These are phyloP conservation scores for Nectriaceae sp. DNA, from an alignment of 2,329 filamentous ascomycete genomes.

Conservation along the genomic window DNA sequence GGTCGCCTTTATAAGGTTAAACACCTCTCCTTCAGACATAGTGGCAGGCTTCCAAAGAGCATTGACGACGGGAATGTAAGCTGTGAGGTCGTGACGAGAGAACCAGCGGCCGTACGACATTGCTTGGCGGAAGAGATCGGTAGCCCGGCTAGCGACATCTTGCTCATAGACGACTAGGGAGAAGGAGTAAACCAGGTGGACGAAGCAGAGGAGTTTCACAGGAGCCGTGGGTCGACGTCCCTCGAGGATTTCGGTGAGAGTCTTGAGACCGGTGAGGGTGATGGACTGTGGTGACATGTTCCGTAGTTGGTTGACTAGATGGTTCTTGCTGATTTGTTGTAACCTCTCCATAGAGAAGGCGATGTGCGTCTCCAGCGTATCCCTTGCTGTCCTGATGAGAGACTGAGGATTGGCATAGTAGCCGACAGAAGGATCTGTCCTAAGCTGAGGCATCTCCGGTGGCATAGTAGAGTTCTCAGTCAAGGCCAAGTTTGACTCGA, in stretches of 20 bases:
- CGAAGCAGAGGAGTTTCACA: conserved; percentile 50
- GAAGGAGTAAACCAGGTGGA: conserved; percentile 54
- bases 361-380: conserved; percentile 48
- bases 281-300: conserved; percentile 41
- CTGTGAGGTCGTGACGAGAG: conserved; percentile 33
- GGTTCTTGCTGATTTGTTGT: conserved; percentile 40
- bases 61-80: conserved; percentile 46
- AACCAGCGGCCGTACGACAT: conserved; percentile 46
- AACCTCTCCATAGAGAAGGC: conserved; percentile 47
- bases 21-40: conserved; percentile 32
- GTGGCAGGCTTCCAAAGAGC: conserved; percentile 51
- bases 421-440: conserved; percentile 25
- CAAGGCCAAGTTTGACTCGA: conserved; percentile 40
- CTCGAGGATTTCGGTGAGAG: conserved; percentile 42
- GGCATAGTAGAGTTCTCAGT: conserved; percentile 30
- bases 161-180: conserved; percentile 48
- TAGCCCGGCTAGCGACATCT: conserved; percentile 36
- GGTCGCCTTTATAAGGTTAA: conserved; percentile 26
- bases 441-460: conserved; percentile 14
- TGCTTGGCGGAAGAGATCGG: conserved; percentile 49
- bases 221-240: conserved; percentile 41
- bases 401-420: conserved; percentile 28
- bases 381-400: conserved; percentile 47
- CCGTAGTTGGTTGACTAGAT: conserved; percentile 43
- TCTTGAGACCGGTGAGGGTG: conserved; percentile 42